Evolutionary conservation across 2,329 filamentous ascomycete species (phyloP).

Genomic region (Penicillium aurantiogriseum): DNA sequence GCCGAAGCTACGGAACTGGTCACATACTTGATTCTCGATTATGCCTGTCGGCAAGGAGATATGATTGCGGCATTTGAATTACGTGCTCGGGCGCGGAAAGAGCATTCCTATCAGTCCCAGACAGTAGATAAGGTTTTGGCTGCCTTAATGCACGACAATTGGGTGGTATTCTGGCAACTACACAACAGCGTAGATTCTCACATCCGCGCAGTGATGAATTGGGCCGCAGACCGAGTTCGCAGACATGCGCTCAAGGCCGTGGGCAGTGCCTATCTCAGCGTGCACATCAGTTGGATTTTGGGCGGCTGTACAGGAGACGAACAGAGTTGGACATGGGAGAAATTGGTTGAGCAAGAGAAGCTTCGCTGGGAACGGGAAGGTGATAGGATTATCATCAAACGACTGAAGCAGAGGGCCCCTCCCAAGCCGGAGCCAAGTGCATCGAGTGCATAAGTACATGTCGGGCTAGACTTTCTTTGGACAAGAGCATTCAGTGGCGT

Average conservation of each 20-base stretch:
- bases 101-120: conserved; percentile 63
- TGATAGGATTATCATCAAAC: conserved; percentile 72
- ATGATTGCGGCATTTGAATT: conserved; percentile 70
- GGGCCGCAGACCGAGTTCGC: conserved; percentile 71
- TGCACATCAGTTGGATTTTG: conserved; percentile 69
- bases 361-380: conserved; percentile 83
- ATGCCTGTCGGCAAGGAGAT: conserved; percentile 78
- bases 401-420: conserved; percentile 36
- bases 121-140: conserved; percentile 67
- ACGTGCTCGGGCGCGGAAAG: conserved; percentile 47
- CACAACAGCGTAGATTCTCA: conserved; percentile 76
- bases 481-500: conserved; percentile 14
- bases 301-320: conserved; percentile 49
- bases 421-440: conserved; percentile 19
- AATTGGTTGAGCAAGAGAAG: conserved; percentile 64
- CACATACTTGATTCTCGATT: conserved; percentile 79
- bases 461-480: conserved; percentile 3
- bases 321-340: conserved; percentile 62
- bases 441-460: neutral
- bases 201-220: conserved; percentile 75
- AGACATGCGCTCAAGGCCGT: conserved; percentile 82
- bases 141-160: conserved; percentile 78
- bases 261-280: conserved; percentile 73
- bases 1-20: conserved; percentile 77
- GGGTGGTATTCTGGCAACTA: conserved; percentile 71